Percentiles rank a stretch among this genome's conserved stretches.
Conservation (phyloP, 192 early-diverging fungal species). For the Linnemannia schmuckeri region DNA sequence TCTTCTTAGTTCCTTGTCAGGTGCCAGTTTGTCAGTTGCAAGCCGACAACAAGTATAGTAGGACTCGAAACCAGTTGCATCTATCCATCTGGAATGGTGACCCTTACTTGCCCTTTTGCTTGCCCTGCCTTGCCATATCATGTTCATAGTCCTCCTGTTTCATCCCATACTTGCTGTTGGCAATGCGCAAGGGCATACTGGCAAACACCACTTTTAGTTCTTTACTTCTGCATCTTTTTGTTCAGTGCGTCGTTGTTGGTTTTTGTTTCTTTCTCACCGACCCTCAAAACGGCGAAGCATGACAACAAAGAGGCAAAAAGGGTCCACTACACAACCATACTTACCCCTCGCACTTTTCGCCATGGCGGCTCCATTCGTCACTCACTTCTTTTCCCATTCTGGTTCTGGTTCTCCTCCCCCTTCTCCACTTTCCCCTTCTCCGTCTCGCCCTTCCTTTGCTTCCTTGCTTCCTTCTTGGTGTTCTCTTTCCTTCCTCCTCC, state of each 20-base stretch:
- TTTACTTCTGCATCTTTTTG: neutral
- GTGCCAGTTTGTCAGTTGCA: too few species aligned
- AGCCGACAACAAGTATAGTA: too few species aligned
- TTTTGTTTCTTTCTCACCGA: neutral
- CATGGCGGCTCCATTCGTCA: neutral
- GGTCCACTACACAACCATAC: neutral
- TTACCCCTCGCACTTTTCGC: neutral
- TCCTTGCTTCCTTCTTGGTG: neutral
- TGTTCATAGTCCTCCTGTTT: too few species aligned
- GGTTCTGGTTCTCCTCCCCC: neutral
- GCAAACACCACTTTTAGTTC: neutral
- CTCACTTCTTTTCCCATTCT: neutral
- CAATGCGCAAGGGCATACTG: neutral
- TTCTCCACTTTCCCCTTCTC: neutral
- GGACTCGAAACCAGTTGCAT: too few species aligned
- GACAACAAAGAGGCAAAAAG: slow-evolving; percentile 4
- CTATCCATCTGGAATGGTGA: too few species aligned
- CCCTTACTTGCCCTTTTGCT: too few species aligned
- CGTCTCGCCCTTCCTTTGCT: neutral
- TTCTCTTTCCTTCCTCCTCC: neutral
- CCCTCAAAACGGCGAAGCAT: neutral
- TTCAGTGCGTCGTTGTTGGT: neutral
- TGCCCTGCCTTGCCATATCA: too few species aligned
- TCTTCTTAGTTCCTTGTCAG: neutral
- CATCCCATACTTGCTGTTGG: too few species aligned